Percentiles rank a stretch among this genome's conserved stretches.
Evolutionary conservation across 768 basidiomycete species (phyloP).

Genomic region (Trametes gibbosa): DNA sequence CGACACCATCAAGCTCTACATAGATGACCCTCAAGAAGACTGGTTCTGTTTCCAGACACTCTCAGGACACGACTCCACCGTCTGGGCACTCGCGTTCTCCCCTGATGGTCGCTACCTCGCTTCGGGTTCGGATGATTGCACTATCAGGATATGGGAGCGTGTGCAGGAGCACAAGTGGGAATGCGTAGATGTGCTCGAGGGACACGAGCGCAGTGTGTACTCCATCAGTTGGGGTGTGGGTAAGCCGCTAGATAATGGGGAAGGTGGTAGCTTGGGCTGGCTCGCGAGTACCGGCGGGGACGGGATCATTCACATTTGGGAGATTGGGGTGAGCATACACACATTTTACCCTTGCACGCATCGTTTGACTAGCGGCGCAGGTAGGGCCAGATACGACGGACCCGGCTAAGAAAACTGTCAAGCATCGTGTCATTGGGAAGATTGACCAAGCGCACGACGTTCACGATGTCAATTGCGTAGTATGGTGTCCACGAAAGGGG

Average conservation of each 20-base stretch:
- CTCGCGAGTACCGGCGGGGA: conserved; percentile 86
- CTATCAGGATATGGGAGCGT: conserved; percentile 83
- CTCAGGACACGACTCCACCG: conserved; percentile 79
- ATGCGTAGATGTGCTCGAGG: conserved; percentile 54
- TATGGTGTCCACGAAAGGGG: conserved; percentile 76
- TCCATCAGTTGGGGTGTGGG: conserved; percentile 70
- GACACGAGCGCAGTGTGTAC: conserved; percentile 76
- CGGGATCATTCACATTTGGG: conserved; percentile 80
- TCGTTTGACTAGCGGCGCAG: conserved; percentile 4
- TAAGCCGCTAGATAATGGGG: conserved; percentile 17
- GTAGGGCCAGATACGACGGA: conserved; percentile 9
- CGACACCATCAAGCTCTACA: conserved; percentile 89
- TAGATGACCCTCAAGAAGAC: conserved; percentile 92
- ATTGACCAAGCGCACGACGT: conserved; percentile 73
- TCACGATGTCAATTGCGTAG: conserved; percentile 79
- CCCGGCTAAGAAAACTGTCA: conserved; percentile 28
- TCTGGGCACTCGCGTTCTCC: conserved; percentile 84
- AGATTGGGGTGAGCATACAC: conserved; percentile 39
- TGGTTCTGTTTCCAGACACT: conserved; percentile 89
- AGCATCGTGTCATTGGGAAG: conserved; percentile 49
- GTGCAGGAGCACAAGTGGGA: conserved; percentile 61
- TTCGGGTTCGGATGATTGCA: conserved; percentile 81
- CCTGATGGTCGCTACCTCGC: conserved; percentile 80
- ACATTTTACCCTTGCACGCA: neutral
- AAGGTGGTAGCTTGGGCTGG: conserved; percentile 60